A percentile compares a stretch with the other conserved stretches of the same genome.
Evolutionary conservation across 2,329 filamentous ascomycete species (phyloP).

Genomic region (Simplicillium aogashimaense): DNA sequence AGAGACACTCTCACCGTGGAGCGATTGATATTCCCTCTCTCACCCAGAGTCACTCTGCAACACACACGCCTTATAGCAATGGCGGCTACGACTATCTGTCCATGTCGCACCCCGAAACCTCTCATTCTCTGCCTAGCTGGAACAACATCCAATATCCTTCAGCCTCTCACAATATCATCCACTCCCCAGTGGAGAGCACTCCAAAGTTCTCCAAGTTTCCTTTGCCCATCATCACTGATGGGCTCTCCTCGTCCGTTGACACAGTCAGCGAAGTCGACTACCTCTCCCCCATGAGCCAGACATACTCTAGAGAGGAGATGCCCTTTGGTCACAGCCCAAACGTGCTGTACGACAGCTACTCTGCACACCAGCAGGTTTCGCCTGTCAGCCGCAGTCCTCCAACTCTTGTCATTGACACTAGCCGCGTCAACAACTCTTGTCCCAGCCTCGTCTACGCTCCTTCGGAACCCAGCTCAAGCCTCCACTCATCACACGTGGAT

Average conservation of each 20-base stretch:
- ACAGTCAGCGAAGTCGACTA: conserved; percentile 55
- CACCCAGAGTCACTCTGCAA: conserved; percentile 12
- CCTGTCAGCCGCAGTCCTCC: conserved; percentile 45
- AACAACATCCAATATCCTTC: conserved; percentile 35
- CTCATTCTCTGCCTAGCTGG: conserved; percentile 33
- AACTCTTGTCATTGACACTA: conserved; percentile 45
- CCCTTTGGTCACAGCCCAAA: conserved; percentile 44
- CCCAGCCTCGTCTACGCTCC: conserved; percentile 52
- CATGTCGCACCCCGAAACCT: conserved; percentile 33
- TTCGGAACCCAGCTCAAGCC: conserved; percentile 50
- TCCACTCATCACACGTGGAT: conserved; percentile 46
- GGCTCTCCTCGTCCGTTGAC: conserved; percentile 45
- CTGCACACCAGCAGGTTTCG: conserved; percentile 39
- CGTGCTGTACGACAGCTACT: conserved; percentile 48
- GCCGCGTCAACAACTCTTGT: conserved; percentile 46
- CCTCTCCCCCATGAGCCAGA: conserved; percentile 48
- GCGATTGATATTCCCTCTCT: conserved; percentile 25
- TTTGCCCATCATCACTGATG: conserved; percentile 36
- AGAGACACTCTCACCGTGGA: conserved; percentile 18
- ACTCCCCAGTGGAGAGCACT: conserved; percentile 18
- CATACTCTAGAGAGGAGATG: conserved; percentile 47
- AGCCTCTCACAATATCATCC: conserved; percentile 15
- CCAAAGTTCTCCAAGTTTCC: conserved; percentile 35
- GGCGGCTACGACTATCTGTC: conserved; percentile 38
- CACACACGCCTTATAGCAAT: conserved; percentile 31